Evolutionary conservation across 768 basidiomycete species (phyloP).

Genomic region (Amanita subjunquillea): DNA sequence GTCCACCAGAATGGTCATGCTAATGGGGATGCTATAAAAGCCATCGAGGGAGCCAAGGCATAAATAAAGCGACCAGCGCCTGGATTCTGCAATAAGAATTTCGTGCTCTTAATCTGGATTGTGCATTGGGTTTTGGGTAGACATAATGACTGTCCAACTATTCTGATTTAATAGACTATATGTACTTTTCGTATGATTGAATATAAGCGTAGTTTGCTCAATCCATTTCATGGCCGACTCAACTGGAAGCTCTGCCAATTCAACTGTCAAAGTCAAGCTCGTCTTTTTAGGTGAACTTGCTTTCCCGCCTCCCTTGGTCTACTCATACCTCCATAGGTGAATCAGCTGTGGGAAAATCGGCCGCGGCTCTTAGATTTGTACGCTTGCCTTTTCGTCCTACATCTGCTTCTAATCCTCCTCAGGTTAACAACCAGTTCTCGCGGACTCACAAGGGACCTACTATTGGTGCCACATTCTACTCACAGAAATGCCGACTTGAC

Average conservation of each 20-base stretch:
- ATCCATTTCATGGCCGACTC: conserved; percentile 58
- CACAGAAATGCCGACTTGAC: conserved; percentile 91
- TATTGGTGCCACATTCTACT: conserved; percentile 92
- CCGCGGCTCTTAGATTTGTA: conserved; percentile 95
- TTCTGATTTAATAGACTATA: too few relatives aligned
- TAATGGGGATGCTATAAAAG: conserved; percentile 12
- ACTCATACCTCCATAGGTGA: conserved; percentile 50
- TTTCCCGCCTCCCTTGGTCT: conserved; percentile 1
- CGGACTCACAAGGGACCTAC: conserved; percentile 92
- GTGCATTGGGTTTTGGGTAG: too few relatives aligned
- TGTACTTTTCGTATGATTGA: too few relatives aligned
- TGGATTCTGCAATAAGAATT: too few relatives aligned
- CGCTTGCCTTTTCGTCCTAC: conserved; percentile 7
- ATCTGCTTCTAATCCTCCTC: conserved; percentile 7
- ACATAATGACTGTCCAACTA: too few relatives aligned
- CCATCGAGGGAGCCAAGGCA: not conserved
- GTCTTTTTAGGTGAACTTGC: conserved; percentile 70
- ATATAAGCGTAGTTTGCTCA: too few relatives aligned
- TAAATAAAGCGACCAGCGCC: conserved; percentile 31
- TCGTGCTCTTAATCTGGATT: too few relatives aligned
- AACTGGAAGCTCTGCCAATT: conserved; percentile 67
- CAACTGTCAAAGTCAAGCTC: conserved; percentile 95
- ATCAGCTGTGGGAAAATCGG: conserved; percentile 97
- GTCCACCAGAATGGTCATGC: not conserved
- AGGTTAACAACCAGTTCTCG: conserved; percentile 97